These are phyloP conservation scores for Chiua virens DNA, from an alignment of 768 basidiomycete genomes.

Conservation along the genomic window DNA sequence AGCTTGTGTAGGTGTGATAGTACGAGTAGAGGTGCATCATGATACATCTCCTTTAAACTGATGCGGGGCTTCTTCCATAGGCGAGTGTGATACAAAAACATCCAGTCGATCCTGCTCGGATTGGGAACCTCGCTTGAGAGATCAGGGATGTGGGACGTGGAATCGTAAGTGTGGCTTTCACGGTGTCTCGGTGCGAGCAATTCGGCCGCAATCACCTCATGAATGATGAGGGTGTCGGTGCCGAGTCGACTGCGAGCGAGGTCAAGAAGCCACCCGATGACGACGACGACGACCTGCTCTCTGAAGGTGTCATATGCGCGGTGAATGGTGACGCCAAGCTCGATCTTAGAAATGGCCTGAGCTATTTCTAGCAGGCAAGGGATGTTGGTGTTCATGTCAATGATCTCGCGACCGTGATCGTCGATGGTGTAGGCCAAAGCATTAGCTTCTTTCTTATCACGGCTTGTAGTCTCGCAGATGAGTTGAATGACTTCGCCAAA, in stretches of 20 bases:
- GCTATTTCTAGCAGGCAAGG: conserved; percentile 71
- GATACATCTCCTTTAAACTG: conserved; percentile 80
- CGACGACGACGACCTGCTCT: conserved; percentile 79
- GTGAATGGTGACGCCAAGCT: conserved; percentile 87
- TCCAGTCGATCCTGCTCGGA: conserved; percentile 66
- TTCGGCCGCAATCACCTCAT: conserved; percentile 72
- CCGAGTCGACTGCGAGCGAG: conserved; percentile 72
- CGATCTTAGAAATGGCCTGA: conserved; percentile 79
- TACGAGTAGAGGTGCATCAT: conserved; percentile 69
- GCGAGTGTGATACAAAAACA: conserved; percentile 79
- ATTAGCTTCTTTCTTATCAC: conserved; percentile 56
- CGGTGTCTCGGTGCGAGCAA: conserved; percentile 60
- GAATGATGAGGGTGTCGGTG: conserved; percentile 62
- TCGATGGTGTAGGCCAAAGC: conserved; percentile 64
- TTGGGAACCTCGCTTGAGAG: conserved; percentile 42
- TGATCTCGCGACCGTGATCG: conserved; percentile 76
- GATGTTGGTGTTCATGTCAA: conserved; percentile 65
- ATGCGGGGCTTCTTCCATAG: conserved; percentile 85
- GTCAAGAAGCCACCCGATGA: conserved; percentile 86
- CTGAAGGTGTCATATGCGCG: conserved; percentile 85
- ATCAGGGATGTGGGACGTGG: conserved; percentile 37
- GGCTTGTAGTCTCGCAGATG: conserved; percentile 52
- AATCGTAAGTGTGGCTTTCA: conserved; percentile 47
- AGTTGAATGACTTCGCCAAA: conserved; percentile 83
- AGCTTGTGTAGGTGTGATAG: conserved; percentile 76